Evolutionary conservation across 805 yeast species (phyloP).

Genomic region (Candida orba): DNA sequence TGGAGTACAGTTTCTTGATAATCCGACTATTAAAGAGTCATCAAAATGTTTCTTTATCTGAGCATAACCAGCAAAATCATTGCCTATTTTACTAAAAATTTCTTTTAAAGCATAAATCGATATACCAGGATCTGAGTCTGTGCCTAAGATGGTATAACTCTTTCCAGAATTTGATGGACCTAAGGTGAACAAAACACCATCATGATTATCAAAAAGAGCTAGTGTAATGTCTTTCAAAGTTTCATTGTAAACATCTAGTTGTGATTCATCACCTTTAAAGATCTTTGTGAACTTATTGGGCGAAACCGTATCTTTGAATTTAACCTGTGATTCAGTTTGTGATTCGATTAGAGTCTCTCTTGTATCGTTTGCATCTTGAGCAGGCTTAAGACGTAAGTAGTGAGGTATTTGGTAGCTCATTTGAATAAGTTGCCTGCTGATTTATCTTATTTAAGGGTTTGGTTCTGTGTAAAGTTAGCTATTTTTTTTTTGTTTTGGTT

Average conservation of each 20-base stretch:
- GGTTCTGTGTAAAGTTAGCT: too few species aligned
- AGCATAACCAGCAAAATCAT: constrained; percentile 15
- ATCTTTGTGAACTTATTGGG: constrained; percentile 28
- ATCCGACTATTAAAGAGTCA: constrained; percentile 15
- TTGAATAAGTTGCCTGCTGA: too few species aligned
- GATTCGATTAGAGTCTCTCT: constrained; percentile 19
- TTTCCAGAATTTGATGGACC: constrained; percentile 53
- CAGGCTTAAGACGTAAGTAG: constrained; percentile 33
- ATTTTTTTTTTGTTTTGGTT: neutral
- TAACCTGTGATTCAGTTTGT: constrained; percentile 16
- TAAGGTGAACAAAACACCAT: constrained; percentile 38
- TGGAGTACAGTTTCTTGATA: neutral
- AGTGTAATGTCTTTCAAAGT: constrained; percentile 16
- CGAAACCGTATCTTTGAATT: constrained; percentile 21
- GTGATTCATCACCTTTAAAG: constrained; percentile 25
- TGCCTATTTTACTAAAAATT: constrained; percentile 24
- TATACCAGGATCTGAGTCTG: constrained; percentile 30
- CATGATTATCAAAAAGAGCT: constrained; percentile 27
- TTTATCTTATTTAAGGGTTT: too few species aligned
- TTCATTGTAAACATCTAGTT: constrained; percentile 30
- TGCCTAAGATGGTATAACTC: constrained; percentile 31
- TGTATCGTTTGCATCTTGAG: constrained; percentile 12
- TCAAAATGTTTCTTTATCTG: constrained; percentile 18
- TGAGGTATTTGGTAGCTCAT: constrained; percentile 25
- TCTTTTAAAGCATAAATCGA: constrained; percentile 29